These are phyloP conservation scores for Candida oleophila DNA, from an alignment of 805 yeast species.

Conservation along the genomic window DNA sequence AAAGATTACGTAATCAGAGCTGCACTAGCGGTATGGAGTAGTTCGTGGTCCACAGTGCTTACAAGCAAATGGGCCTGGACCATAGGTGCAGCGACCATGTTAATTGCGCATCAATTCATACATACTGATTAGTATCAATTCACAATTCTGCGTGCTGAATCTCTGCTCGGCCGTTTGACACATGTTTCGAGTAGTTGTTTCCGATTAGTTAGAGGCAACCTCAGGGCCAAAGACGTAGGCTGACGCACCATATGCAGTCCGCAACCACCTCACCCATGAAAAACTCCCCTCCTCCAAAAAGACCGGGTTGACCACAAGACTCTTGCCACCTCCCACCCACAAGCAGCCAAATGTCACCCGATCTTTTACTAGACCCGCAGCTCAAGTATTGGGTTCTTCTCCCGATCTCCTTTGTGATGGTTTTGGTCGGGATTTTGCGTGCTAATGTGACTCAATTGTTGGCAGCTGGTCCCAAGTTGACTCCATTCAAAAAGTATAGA, in stretches of 20 bases:
- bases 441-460: slow-evolving; percentile 64
- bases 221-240: background rate
- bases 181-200: no score
- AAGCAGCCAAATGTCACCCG: slow-evolving; percentile 14
- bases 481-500: slow-evolving; percentile 45
- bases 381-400: slow-evolving; percentile 86
- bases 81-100: no score
- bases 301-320: background rate
- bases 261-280: background rate
- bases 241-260: background rate
- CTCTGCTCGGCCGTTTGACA: no score
- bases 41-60: no score
- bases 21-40: no score
- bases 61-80: no score
- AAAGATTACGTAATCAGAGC: no score
- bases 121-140: no score
- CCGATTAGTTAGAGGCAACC: background rate
- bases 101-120: no score
- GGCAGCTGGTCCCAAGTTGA: slow-evolving; percentile 56
- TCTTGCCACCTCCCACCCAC: background rate
- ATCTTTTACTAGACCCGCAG: slow-evolving; percentile 67
- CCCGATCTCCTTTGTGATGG: slow-evolving; percentile 89
- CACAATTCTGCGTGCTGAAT: no score
- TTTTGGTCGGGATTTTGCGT: slow-evolving; percentile 77
- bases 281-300: no score